Evolutionary conservation across 495 filamentous ascomycete genomes (phyloP), one percentile per base, ranked within the genome.

Genomic region (Rostrohypoxylon terebratum): DNA sequence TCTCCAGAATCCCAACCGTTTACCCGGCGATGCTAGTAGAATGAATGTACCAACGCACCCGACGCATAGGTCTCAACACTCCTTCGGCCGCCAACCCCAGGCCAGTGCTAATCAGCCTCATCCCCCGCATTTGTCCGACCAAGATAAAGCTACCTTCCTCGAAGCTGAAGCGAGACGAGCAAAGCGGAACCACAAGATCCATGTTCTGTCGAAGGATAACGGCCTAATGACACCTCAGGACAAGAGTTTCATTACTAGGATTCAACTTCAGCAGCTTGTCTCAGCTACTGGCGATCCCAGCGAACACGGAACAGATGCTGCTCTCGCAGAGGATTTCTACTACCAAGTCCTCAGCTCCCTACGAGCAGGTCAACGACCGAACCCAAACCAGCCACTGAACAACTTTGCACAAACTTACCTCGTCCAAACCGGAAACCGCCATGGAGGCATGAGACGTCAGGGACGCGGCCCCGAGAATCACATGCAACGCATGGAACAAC

Each of bases 371-470:
- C 90, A 93, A 14, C 87, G 94, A 45, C 92, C 94, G 68, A 92
- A 94, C 73, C 95, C 95, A 11, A 90, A 91, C 60, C 95, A 98
- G 74, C 96, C 96, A 0, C 83, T 97, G 16, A 96, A 90, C 77
- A 94, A 97, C 76, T 98, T 99, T 78, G 96, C 96, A 2, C 96
- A 99, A 78, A 99, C 96, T 0, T 99, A 99, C 78, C 84, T 99
- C 1, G 95, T 96, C 78, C 93, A 97, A 79, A 97, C 93, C 3
- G 94, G 93, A 14, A 90, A 90, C 66, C 90, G 93, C 20, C 85
- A 91, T 70, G 92, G 92, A 42, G 88, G 90, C 40, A 83, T 85
- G 74, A 83, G 92, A 69, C 86, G 94, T 62, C 89, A 95, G 58
- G 86, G 87, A 69, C 87, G 92, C 31, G 94, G 93, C 3, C 89